Evolutionary conservation across 306 rosid species (phyloP), one percentile per base, ranked within the genome.

Genomic region (Ammopiptanthus mongolicus): DNA sequence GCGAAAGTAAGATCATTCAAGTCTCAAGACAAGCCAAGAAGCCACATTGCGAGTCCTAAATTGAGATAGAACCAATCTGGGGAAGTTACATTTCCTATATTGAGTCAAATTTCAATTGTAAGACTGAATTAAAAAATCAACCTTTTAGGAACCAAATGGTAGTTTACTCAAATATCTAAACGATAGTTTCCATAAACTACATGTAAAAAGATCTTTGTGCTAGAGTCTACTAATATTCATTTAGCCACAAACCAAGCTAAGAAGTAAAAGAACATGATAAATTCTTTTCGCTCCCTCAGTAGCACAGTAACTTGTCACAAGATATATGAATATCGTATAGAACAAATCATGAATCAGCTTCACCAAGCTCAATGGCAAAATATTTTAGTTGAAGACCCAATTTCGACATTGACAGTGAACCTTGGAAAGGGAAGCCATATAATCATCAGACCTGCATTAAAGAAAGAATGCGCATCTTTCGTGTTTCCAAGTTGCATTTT

Each of bases 351-450:
- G 31, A 65, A 64, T 61, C 50, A 50, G 19, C 41, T 75, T 57
- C 60, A 57, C 50, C 57, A 25, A 18, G 67, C 66, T 53, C 52
- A 7, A 48, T 5, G 6, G 18, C 53, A 17, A 2, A 69, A 71
- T 34, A 42, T 29, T 84, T 86, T 78, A 84, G 68, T 47, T 46
- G 48, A 47, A 12, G 19, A 12, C 79, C 97, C 97, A 94, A 56
- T 86, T 90, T 83, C 95, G 87, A 83, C 91, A 90, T 21, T 82
- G 88, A 74, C 91, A 79, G 75, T 90, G 98, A 90, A 95, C 97
- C 84, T 84, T 87, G 46, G 97, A 88, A 13, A 95, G 89, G 73
- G 97, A 84, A 41, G 91, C 93, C 97, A 91, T 95, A 63, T 95
- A 95, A 84, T 95, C 97, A 70, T 90, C 92, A 59, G 97, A 90